Conservation (phyloP, 768 basidiomycete genomes). For the Ramaria sp. region DNA sequence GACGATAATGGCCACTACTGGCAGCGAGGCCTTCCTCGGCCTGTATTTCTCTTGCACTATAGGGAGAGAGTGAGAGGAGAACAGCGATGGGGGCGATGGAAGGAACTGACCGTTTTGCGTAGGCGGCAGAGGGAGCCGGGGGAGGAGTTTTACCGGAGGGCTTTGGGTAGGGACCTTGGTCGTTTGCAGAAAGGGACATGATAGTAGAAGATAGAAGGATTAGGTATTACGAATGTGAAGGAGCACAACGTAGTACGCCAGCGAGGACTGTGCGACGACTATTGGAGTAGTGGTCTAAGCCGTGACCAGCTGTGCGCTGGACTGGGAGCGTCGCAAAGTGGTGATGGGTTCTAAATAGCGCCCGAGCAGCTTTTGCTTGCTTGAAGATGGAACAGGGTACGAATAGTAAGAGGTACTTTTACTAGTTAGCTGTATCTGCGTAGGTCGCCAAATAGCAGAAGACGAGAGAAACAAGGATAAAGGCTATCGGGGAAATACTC, state of each 20-base stretch:
- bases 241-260: conserved; percentile 10
- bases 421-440: conserved; percentile 1
- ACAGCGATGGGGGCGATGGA: conserved; percentile 7
- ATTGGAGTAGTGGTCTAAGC: conserved; percentile 1
- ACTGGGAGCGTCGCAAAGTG: conserved; percentile 6
- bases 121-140: conserved; percentile 83
- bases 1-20: conserved; percentile 49
- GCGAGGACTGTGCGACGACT: conserved; percentile 7
- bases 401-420: background rate
- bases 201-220: conserved; percentile 54
- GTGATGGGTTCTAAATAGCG: conserved; percentile 3
- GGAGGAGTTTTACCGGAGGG: conserved; percentile 84
- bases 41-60: conserved; percentile 80
- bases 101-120: conserved; percentile 62
- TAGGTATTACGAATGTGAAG: conserved; percentile 54
- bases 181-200: conserved; percentile 90
- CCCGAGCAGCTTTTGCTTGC: background rate
- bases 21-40: conserved; percentile 56
- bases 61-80: conserved; percentile 9
- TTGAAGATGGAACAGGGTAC: background rate
- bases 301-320: conserved; percentile 9
- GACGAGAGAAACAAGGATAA: background rate
- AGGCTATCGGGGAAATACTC: background rate
- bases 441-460: conserved; percentile 1
- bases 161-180: conserved; percentile 63